Evolutionary conservation across 2,329 filamentous ascomycete genomes (phyloP).

Genomic region (Xylariaceae sp.): DNA sequence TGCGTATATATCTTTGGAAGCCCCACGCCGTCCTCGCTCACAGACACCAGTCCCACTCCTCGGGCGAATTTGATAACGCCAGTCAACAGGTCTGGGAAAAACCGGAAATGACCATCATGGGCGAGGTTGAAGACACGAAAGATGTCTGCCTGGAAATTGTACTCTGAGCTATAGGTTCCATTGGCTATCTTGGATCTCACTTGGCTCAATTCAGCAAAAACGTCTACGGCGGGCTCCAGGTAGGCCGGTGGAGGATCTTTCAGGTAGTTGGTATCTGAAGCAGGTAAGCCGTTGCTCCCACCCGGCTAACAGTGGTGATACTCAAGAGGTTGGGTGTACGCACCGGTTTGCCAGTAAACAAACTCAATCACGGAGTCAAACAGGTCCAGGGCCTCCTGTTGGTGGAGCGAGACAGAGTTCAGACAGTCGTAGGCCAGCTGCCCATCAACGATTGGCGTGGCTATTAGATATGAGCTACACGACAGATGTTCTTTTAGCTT

Average conservation of each 20-base stretch:
- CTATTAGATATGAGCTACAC: background rate
- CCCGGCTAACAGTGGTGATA: background rate
- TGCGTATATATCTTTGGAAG: conserved; percentile 7
- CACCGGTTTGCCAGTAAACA: background rate
- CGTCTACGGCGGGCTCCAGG: background rate
- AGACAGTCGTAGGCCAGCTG: background rate
- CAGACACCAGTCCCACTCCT: conserved; percentile 8
- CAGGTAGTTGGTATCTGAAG: background rate
- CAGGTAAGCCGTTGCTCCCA: background rate
- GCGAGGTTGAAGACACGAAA: conserved; percentile 1
- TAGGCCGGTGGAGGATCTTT: background rate
- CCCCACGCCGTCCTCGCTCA: conserved; percentile 9
- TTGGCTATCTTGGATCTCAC: background rate
- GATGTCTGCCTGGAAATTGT: background rate
- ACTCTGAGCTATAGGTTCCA: background rate
- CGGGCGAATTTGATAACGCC: conserved; percentile 10
- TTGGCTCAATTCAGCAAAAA: background rate
- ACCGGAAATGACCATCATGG: background rate
- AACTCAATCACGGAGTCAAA: background rate
- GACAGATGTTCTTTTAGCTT: background rate
- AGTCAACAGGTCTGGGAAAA: conserved; percentile 8
- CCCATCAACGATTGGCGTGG: background rate
- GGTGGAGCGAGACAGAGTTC: background rate
- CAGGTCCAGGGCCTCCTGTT: background rate
- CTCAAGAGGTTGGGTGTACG: background rate